Evolutionary conservation across 2,329 filamentous ascomycete species (phyloP), one percentile per base, ranked within the genome.

Genomic region (Calycina marina): DNA sequence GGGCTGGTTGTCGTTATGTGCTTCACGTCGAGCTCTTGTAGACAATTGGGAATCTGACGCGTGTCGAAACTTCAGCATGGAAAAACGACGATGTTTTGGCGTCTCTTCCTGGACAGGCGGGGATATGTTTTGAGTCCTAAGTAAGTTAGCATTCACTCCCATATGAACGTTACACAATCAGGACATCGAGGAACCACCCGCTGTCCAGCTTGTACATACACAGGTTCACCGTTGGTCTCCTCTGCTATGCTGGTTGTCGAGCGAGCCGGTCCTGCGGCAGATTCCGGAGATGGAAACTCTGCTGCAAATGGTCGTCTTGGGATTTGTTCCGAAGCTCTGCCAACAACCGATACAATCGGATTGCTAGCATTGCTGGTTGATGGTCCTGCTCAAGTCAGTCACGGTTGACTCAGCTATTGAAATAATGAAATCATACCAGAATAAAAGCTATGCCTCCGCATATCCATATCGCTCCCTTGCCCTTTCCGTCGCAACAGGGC

Each of bases 31-130:
- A 32, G 78, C 77, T 52, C 73, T 71, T 17, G 74, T 63, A 8
- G 83, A 84, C 39, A 96, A 60, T 55, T 94, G 85, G 31, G 85
- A 80, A 58, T 96, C 88, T 6, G 86, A 94, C 40, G 84, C 86
- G 67, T 93, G 86, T 49, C 85, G 80, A 54, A 90, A 85, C 50
- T 78, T 77, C 58, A 93, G 62, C 56, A 93, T 62, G 11, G 69
- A 75, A 51, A 77, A 77, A 39, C 72, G 68, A 38, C 64, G 67
- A 45, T 72, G 65, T 46, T 67, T 73, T 18, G 58, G 57, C 18
- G 57, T 61, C 48, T 72, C 63, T 30, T 69, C 67, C 44, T 71
- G 65, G 34, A 65, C 53, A 10, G 65, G 61, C 15, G 67, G 67
- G 30, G n/a, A n/a, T n/a, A n/a, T n/a, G n/a, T n/a, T n/a, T n/a